Percentiles rank a stretch among this genome's conserved stretches.
phyloP scores from a whole-genome alignment of 1,139 yeast species.

The Tardiomyces digboiensis region DNA sequence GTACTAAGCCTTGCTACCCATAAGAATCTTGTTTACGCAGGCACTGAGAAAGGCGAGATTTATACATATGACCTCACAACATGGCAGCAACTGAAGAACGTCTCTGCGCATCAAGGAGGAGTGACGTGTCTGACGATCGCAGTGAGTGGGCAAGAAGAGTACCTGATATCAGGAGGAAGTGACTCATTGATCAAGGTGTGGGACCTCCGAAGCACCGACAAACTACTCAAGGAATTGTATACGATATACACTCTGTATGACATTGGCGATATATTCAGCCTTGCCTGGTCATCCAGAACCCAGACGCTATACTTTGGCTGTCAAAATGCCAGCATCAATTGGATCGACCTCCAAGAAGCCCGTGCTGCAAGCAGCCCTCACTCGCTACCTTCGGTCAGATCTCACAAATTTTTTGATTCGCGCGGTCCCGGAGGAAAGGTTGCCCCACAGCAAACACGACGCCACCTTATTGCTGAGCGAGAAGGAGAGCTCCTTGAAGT shows the following conservation, averaged over 20 bases:
- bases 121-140: conserved; percentile 51
- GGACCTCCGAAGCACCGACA: conserved; percentile 36
- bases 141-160: conserved; percentile 47
- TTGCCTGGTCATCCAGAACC: conserved; percentile 54
- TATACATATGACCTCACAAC: conserved; percentile 61
- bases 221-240: conserved; percentile 30
- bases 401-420: conserved; percentile 84
- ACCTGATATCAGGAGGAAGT: conserved; percentile 75
- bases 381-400: conserved; percentile 70
- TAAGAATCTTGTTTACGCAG: conserved; percentile 62
- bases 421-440: conserved; percentile 68
- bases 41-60: conserved; percentile 88
- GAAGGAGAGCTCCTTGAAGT: conserved; percentile 46
- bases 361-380: conserved; percentile 26
- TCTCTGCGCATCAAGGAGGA: conserved; percentile 58
- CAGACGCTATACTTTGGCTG: conserved; percentile 76
- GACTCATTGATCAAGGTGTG: conserved; percentile 86
- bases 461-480: conserved; percentile 1
- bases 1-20: conserved; percentile 72
- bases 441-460: conserved; percentile 24
- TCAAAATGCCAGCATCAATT: conserved; percentile 82
- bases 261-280: conserved; percentile 87
- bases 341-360: conserved; percentile 34
- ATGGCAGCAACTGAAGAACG: conserved; percentile 39
- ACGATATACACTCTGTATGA: conserved; percentile 79